A percentile compares a stretch with the other conserved stretches of the same genome.
Conservation (phyloP, 352 stramenopile genomes). For the Blastocystis sp. region DNA sequence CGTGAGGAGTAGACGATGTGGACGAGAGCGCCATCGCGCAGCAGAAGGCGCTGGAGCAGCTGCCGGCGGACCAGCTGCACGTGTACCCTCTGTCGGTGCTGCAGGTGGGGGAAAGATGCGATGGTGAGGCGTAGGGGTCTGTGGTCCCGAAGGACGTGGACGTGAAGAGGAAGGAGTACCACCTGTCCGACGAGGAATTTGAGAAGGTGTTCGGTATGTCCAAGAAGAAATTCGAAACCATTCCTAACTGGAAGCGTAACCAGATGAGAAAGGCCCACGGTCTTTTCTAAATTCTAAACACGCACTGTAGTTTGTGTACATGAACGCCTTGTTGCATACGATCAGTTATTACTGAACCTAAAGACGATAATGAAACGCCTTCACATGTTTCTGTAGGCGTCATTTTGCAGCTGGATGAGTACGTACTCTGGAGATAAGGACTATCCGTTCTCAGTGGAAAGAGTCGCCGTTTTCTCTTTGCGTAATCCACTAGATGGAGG, state of each 20-base stretch:
- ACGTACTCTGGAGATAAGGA: too few species aligned
- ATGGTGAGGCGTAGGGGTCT: constrained; percentile 1
- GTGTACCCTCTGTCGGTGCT: constrained; percentile 19
- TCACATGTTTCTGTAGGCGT: too few species aligned
- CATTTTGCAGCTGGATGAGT: too few species aligned
- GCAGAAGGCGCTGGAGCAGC: constrained; percentile 30
- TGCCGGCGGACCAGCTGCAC: constrained; percentile 16
- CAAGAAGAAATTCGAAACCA: constrained; percentile 22
- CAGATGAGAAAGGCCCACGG: constrained; percentile 19
- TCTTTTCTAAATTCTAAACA: constrained; percentile 33
- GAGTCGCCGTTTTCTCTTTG: too few species aligned
- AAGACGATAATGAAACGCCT: too few species aligned
- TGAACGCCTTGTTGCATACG: constrained; percentile 1
- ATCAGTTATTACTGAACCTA: too few species aligned
- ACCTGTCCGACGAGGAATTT: constrained; percentile 58
- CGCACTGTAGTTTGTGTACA: constrained; percentile 30
- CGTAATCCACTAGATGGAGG: too few species aligned
- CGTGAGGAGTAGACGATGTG: constrained; percentile 46
- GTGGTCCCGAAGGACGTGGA: constrained; percentile 30
- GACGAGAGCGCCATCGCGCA: constrained; percentile 23
- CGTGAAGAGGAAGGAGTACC: constrained; percentile 54
- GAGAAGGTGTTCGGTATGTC: constrained; percentile 56
- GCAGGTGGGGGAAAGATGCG: neutral
- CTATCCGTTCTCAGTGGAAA: too few species aligned
- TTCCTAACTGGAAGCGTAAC: constrained; percentile 49